Evolutionary conservation across 2,329 filamentous ascomycete species (phyloP).

Genomic region (Neospermospora avenae): DNA sequence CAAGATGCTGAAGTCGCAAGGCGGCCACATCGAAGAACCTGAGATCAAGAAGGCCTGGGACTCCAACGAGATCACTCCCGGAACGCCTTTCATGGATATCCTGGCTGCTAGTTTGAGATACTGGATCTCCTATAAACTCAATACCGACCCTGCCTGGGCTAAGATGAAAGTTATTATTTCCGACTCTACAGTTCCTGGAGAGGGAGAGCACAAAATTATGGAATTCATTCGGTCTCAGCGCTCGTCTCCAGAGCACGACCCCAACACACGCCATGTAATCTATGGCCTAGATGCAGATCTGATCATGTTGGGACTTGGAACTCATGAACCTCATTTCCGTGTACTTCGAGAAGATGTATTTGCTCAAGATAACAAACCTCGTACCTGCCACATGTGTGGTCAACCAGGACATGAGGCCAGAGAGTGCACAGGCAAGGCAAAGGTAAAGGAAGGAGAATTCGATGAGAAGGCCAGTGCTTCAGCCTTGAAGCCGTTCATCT

Average conservation of each 20-base stretch:
- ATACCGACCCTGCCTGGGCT: conserved; percentile 93
- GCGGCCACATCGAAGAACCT: conserved; percentile 59
- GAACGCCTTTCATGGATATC: conserved; percentile 98
- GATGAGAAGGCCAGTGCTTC: conserved; percentile 74
- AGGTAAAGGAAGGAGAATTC: conserved; percentile 74
- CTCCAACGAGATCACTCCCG: conserved; percentile 81
- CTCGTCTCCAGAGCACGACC: conserved; percentile 84
- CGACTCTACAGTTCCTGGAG: conserved; percentile 93
- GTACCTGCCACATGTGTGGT: conserved; percentile 83
- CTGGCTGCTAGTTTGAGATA: conserved; percentile 86
- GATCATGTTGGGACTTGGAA: conserved; percentile 96
- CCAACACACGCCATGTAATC: conserved; percentile 96
- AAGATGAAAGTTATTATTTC: conserved; percentile 98
- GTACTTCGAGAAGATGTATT: conserved; percentile 97
- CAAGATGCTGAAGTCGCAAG: conserved; percentile 77
- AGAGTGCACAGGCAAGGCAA: conserved; percentile 76
- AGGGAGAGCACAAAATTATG: conserved; percentile 99
- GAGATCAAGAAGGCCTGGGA: conserved; percentile 89
- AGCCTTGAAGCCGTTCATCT: conserved; percentile 89
- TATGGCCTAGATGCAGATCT: conserved; percentile 97
- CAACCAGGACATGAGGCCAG: conserved; percentile 88
- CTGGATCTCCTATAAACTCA: conserved; percentile 97
- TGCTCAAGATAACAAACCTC: conserved; percentile 78
- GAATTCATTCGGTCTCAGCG: conserved; percentile 93
- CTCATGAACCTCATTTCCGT: conserved; percentile 95